Evolutionary conservation across 163 green algal species (phyloP).

Genomic region (Chloromonas sp.): DNA sequence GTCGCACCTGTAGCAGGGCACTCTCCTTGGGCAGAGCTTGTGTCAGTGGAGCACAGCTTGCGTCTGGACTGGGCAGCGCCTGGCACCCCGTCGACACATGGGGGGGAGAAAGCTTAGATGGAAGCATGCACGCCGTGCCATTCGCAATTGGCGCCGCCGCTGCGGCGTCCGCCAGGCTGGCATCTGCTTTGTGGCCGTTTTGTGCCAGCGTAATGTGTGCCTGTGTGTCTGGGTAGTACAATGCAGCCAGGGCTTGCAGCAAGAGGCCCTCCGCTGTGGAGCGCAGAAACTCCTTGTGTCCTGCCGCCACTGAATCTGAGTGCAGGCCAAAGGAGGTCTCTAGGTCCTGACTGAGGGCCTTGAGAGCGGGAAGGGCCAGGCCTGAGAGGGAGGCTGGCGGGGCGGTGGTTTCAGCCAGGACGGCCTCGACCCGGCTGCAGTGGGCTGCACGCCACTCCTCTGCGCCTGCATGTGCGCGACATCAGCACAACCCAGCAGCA

Average conservation of each 20-base stretch:
- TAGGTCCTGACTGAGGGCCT: constrained; percentile 6
- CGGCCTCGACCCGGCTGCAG: constrained; percentile 15
- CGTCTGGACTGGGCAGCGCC: constrained; percentile 15
- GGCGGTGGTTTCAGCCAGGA: constrained; percentile 4
- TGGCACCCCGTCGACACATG: constrained; percentile 12
- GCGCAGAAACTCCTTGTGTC: background rate
- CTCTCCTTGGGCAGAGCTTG: constrained; percentile 34
- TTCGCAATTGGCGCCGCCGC: too few relatives aligned
- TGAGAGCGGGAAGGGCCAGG: constrained; percentile 8
- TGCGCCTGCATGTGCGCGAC: background rate
- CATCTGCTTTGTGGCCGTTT: too few relatives aligned
- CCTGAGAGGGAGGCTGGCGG: background rate
- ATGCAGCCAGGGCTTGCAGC: constrained; percentile 30
- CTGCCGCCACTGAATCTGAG: too few relatives aligned
- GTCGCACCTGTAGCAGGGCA: constrained; percentile 35
- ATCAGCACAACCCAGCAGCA: too few relatives aligned
- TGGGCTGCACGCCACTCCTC: constrained; percentile 13
- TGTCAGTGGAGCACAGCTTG: constrained; percentile 23
- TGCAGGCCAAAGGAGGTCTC: background rate
- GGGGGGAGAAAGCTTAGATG: constrained; percentile 17
- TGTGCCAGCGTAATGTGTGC: too few relatives aligned
- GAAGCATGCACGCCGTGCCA: background rate
- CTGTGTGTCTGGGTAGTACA: background rate
- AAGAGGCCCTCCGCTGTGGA: constrained; percentile 40
- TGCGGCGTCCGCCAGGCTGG: too few relatives aligned